Evolutionary conservation across 2,329 filamentous ascomycete species (phyloP).

Genomic region (Hyphodiscus sp.): DNA sequence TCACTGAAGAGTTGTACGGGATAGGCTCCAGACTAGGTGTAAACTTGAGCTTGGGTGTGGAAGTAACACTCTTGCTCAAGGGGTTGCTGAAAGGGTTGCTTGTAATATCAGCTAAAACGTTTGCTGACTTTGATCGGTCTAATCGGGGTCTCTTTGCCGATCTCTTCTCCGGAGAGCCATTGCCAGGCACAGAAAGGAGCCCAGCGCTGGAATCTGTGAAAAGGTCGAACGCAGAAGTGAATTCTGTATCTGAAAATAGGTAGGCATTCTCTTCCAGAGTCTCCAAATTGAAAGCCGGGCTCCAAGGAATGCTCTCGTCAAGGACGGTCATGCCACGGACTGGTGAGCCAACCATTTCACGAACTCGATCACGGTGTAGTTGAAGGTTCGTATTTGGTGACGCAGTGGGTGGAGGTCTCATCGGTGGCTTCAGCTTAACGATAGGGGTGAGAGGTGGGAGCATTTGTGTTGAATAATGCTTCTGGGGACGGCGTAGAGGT

Average conservation of each 20-base stretch:
- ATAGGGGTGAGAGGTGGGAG: conserved; percentile 76
- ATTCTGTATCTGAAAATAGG: conserved; percentile 40
- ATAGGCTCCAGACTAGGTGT: conserved; percentile 32
- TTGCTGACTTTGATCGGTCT: conserved; percentile 57
- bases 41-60: conserved; percentile 45
- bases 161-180: conserved; percentile 62
- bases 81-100: conserved; percentile 15
- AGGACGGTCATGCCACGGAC: conserved; percentile 48
- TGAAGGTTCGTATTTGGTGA: conserved; percentile 91
- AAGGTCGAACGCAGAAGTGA: conserved; percentile 52
- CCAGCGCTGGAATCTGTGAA: conserved; percentile 41
- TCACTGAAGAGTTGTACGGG: conserved; percentile 49
- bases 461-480: conserved; percentile 50
- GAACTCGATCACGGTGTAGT: conserved; percentile 78
- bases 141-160: conserved; percentile 52
- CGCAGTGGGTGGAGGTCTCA: conserved; percentile 59
- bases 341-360: conserved; percentile 75
- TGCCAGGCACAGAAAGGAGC: conserved; percentile 42
- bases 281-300: conserved; percentile 60
- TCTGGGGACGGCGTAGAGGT: conserved; percentile 46
- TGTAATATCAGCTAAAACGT: conserved; percentile 52
- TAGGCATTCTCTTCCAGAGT: conserved; percentile 54
- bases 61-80: conserved; percentile 44
- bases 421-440: conserved; percentile 67
- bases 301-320: conserved; percentile 53